A percentile compares a stretch with the other conserved stretches of the same genome.
Conservation (phyloP, 805 yeast species). For the Lipomyces sp. region DNA sequence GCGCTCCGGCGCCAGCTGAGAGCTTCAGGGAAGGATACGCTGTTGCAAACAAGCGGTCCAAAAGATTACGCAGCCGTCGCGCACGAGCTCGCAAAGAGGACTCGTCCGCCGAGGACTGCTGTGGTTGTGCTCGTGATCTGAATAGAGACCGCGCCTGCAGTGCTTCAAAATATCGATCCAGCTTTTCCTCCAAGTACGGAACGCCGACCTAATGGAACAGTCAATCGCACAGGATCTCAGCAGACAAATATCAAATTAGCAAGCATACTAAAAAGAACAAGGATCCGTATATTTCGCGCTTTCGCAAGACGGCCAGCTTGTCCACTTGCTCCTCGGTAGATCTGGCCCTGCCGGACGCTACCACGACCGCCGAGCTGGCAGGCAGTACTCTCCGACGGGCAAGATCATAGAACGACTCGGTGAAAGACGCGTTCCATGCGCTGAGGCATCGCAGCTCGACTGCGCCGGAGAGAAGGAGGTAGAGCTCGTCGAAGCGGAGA, state of each 20-base stretch:
- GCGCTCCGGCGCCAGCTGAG: conserved; percentile 46
- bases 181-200: conserved; percentile 67
- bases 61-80: conserved; percentile 33
- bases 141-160: conserved; percentile 59
- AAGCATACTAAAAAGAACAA: conserved; percentile 39
- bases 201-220: conserved; percentile 47
- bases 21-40: conserved; percentile 60
- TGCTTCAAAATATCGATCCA: conserved; percentile 60
- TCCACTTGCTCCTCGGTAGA: conserved; percentile 33
- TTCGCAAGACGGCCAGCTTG: conserved; percentile 50
- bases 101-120: background rate
- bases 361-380: conserved; percentile 31
- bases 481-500: conserved; percentile 74
- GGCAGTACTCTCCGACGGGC: conserved; percentile 51
- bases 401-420: conserved; percentile 89
- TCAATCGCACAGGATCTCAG: conserved; percentile 42
- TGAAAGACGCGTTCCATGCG: conserved; percentile 79
- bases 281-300: conserved; percentile 52
- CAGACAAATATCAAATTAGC: background rate
- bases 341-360: conserved; percentile 32
- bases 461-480: conserved; percentile 54
- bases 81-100: conserved; percentile 7
- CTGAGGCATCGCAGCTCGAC: conserved; percentile 70
- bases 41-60: conserved; percentile 46
- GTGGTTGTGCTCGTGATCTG: conserved; percentile 42